A percentile compares a stretch with the other conserved stretches of the same genome.
Evolutionary conservation across 345 rosid species (phyloP).

Genomic region (Melaleuca alternifolia): DNA sequence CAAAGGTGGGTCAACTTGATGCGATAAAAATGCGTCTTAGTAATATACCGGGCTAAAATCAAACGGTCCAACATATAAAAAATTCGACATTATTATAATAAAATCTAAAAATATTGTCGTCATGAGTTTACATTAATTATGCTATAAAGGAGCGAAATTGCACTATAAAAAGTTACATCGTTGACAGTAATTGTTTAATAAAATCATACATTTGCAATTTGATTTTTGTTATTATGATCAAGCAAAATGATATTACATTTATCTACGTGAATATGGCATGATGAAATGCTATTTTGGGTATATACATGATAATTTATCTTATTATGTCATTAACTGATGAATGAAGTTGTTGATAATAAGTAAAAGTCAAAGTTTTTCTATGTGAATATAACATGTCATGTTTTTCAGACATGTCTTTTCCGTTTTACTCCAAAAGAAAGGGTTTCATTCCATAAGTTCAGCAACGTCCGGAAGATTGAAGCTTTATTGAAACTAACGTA

Average conservation of each 20-base stretch:
- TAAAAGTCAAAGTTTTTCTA: not conserved
- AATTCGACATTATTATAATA: not conserved
- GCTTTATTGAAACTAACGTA: not conserved
- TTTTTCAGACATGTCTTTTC: not conserved
- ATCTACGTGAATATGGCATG: not conserved
- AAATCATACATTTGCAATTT: fast-evolving
- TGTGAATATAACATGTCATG: not conserved
- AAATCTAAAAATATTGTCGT: not conserved
- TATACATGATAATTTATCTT: no score
- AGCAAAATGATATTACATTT: not conserved
- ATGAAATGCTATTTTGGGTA: no score
- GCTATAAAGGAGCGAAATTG: not conserved
- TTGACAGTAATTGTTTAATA: not conserved
- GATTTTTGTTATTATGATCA: not conserved
- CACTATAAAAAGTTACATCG: not conserved
- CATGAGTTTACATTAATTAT: not conserved
- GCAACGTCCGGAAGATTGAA: not conserved
- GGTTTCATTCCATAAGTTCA: not conserved
- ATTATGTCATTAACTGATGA: not conserved
- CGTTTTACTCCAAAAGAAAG: no score
- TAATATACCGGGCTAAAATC: not conserved
- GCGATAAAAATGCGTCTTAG: not conserved
- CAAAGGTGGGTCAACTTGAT: not conserved
- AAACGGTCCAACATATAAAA: not conserved
- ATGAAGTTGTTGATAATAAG: not conserved